Conservation (phyloP, 345 rosid species). For the Aethionema arabicum region DNA sequence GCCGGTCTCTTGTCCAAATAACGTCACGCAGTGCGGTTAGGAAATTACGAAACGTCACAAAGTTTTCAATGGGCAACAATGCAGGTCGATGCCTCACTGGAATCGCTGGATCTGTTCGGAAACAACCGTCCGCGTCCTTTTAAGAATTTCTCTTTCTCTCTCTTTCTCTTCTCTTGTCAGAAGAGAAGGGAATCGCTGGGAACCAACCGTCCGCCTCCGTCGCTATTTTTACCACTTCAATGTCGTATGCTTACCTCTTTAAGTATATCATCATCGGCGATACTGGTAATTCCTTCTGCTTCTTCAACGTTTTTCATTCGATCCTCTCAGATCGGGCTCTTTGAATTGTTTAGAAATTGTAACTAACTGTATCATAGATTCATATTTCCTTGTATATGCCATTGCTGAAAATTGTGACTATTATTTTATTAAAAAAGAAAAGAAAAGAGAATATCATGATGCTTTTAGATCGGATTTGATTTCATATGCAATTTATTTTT, state of each 20-base stretch:
- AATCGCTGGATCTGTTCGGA: slow-evolving; percentile 40
- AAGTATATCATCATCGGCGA: slow-evolving; percentile 99
- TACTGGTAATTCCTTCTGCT: slow-evolving; percentile 48
- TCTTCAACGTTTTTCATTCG: background rate
- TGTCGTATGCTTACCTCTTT: slow-evolving; percentile 92
- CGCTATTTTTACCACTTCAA: background rate
- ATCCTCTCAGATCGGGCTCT: background rate
- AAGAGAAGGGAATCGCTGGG: slow-evolving; percentile 6
- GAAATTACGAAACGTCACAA: background rate
- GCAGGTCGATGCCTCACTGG: slow-evolving; percentile 39
- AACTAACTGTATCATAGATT: slow-evolving; percentile 4
- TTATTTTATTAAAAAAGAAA: no score
- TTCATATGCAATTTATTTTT: no score
- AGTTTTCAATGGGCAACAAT: slow-evolving; percentile 2
- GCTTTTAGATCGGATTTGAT: no score
- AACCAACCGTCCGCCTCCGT: slow-evolving; percentile 2
- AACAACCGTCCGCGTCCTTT: slow-evolving; percentile 9
- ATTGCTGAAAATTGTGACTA: no score
- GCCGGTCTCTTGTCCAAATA: background rate
- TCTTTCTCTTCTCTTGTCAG: slow-evolving; percentile 18
- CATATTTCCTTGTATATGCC: no score
- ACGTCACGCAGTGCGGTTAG: background rate
- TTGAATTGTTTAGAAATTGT: background rate
- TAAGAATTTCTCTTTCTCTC: background rate
- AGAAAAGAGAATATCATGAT: no score